Conservation (phyloP, 2,329 filamentous ascomycete genomes). For the Ilyonectria destructans region DNA sequence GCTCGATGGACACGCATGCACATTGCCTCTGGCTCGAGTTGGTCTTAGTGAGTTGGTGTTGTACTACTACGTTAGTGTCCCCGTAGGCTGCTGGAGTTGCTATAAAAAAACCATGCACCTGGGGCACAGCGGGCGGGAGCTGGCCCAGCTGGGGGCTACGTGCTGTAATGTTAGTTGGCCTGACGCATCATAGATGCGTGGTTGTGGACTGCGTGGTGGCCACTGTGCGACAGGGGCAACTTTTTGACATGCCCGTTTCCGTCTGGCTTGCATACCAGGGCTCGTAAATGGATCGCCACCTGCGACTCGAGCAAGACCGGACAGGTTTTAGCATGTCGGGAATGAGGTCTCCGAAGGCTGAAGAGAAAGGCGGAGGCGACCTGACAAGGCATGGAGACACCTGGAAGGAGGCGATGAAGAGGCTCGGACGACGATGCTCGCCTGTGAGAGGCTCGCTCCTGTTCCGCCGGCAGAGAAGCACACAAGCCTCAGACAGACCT, state of each 20-base stretch:
- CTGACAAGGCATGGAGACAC: conserved; percentile 17
- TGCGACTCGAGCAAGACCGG: conserved; percentile 15
- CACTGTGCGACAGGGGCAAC: background rate
- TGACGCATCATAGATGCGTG: conserved; percentile 18
- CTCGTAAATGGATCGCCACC: conserved; percentile 29
- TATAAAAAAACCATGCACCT: conserved; percentile 37
- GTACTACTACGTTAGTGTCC: conserved; percentile 1
- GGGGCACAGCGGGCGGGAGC: conserved; percentile 21
- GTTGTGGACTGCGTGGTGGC: conserved; percentile 3
- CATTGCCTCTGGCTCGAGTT: conserved; percentile 35
- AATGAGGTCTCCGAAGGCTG: conserved; percentile 27
- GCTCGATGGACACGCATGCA: conserved; percentile 36
- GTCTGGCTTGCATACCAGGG: conserved; percentile 24
- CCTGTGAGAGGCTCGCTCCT: conserved; percentile 6
- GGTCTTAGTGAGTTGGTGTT: conserved; percentile 7
- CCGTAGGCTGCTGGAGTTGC: conserved; percentile 36
- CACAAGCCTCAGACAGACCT: conserved; percentile 4
- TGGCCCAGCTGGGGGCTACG: conserved; percentile 15
- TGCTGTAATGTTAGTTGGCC: conserved; percentile 6
- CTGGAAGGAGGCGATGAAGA: conserved; percentile 34
- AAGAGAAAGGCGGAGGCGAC: conserved; percentile 13
- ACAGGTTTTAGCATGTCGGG: conserved; percentile 16
- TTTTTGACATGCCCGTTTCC: conserved; percentile 13
- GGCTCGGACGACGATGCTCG: conserved; percentile 33
- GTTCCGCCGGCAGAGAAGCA: conserved; percentile 11